Evolutionary conservation across 768 basidiomycete species (phyloP).

Genomic region (Royoungia palumana): DNA sequence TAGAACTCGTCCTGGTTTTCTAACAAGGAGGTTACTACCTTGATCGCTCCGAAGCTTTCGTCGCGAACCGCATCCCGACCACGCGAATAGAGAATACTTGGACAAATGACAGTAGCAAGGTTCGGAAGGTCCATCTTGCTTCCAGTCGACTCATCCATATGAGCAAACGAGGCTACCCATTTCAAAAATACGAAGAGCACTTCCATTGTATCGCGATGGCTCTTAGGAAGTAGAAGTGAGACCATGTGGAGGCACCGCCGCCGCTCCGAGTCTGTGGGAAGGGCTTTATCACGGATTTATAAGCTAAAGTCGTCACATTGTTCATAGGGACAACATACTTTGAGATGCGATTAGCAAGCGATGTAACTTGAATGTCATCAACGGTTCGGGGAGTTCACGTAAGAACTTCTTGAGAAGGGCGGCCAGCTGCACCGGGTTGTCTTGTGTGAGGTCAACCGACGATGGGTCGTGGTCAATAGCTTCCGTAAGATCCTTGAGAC

Average conservation of each 20-base stretch:
- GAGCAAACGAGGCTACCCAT: slow-evolving; percentile 99
- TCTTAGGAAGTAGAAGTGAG: slow-evolving; percentile 83
- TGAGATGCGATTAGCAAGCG: slow-evolving; percentile 84
- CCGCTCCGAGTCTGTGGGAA: slow-evolving; percentile 74
- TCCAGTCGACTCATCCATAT: slow-evolving; percentile 94
- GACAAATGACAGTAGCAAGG: slow-evolving; percentile 94
- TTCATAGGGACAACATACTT: slow-evolving; percentile 49
- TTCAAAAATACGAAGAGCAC: slow-evolving; percentile 97
- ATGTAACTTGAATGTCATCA: slow-evolving; percentile 93
- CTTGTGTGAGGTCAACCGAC: slow-evolving; percentile 87
- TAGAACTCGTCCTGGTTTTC: slow-evolving; percentile 96
- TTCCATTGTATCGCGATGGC: slow-evolving; percentile 96
- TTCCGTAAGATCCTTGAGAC: slow-evolving; percentile 87
- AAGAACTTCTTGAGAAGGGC: slow-evolving; percentile 97
- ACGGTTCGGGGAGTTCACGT: slow-evolving; percentile 91
- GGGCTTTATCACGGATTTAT: slow-evolving; percentile 40
- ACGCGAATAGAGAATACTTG: slow-evolving; percentile 93
- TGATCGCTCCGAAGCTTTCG: slow-evolving; percentile 88
- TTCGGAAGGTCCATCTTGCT: slow-evolving; percentile 98
- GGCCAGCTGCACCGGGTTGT: slow-evolving; percentile 96
- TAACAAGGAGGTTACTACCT: slow-evolving; percentile 79
- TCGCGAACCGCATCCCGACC: slow-evolving; percentile 84
- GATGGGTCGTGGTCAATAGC: slow-evolving; percentile 92
- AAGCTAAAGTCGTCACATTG: slow-evolving; percentile 6
- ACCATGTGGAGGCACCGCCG: slow-evolving; percentile 82